Evolutionary conservation across 352 stramenopile species (phyloP), one percentile per base, ranked within the genome.

Genomic region (Pythium insidiosum): DNA sequence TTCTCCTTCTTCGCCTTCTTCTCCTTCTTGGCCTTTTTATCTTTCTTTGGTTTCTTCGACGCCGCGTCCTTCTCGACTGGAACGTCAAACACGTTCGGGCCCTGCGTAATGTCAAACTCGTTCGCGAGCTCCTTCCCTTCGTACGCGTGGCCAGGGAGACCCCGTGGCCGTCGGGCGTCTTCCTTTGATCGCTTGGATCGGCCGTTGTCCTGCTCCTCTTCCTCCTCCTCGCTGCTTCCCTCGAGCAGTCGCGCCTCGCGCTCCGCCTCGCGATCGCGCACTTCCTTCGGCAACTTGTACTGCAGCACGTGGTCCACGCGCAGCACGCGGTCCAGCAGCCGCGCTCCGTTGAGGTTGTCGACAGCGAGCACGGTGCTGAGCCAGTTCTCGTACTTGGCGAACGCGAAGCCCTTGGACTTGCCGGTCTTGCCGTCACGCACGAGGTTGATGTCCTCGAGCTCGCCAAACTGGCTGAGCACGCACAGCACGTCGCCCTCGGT

Each of bases 331-430:
- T 95, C 94, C 48, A 98, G 70, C 43, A 98, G 54, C 50, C 78
- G 61, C 25, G 66, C 81, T 35, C 94, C 90, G 56, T 95, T 97
- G 22, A 99, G 83, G 64, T 99, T 99, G 69, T 99, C 96, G 28
- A 99, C 95, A 0, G 95, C 96, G 54, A 99, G 73, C 21, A 99
- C 83, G 16, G 95, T 98, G 48, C 84, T 97, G 46, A 92, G 53
- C 47, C 95, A 84, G 72, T 99, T 92, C 60, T 98, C 88, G 59
- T 97, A 98, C 73, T 99, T 99, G 47, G 97, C 18, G 72, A 98
- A 99, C 22, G 68, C 78, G 66, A 98, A 99, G 23, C 94, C 95
- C 53, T 92, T 88, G 34, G 84, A 95, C 68, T 98, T 98, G 37
- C 95, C 95, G 6, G 91, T 98, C 51, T 96, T 94, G 44, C 82